phyloP scores from a whole-genome alignment of 2,329 filamentous ascomycete genomes.

The Pseudocercospora fijiensis region DNA sequence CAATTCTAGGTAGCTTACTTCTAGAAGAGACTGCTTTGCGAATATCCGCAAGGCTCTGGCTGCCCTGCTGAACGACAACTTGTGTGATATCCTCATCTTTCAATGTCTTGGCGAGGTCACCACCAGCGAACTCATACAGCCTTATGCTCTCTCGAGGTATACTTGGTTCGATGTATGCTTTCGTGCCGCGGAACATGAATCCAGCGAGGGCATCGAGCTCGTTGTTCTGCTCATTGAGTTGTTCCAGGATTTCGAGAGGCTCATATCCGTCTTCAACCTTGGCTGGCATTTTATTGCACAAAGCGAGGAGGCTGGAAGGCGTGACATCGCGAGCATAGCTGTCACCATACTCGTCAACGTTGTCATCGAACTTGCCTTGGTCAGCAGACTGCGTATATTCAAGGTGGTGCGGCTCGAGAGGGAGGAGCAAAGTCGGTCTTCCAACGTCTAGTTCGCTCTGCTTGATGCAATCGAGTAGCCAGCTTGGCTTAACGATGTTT shows the following conservation, averaged over 20 bases:
- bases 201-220: slow-evolving; percentile 53
- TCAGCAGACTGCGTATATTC: slow-evolving; percentile 65
- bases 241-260: slow-evolving; percentile 54
- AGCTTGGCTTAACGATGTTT: slow-evolving; percentile 74
- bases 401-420: slow-evolving; percentile 68
- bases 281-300: slow-evolving; percentile 54
- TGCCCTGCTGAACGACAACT: slow-evolving; percentile 57
- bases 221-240: slow-evolving; percentile 56
- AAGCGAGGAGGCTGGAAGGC: slow-evolving; percentile 59
- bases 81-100: slow-evolving; percentile 66
- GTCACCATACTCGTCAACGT: slow-evolving; percentile 76
- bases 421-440: slow-evolving; percentile 59
- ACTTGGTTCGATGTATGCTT: slow-evolving; percentile 44
- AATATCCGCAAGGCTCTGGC: slow-evolving; percentile 38
- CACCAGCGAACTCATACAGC: slow-evolving; percentile 65
- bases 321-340: slow-evolving; percentile 73
- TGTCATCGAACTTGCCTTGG: slow-evolving; percentile 55
- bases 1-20: slow-evolving; percentile 63
- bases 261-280: slow-evolving; percentile 49
- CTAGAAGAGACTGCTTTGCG: slow-evolving; percentile 18
- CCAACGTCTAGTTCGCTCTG: slow-evolving; percentile 52
- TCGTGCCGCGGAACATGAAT: slow-evolving; percentile 53
- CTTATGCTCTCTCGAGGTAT: slow-evolving; percentile 35
- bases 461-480: slow-evolving; percentile 79
- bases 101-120: slow-evolving; percentile 54